phyloP scores from a whole-genome alignment of 805 yeast genomes.

The Kazachstania psychrophila region DNA sequence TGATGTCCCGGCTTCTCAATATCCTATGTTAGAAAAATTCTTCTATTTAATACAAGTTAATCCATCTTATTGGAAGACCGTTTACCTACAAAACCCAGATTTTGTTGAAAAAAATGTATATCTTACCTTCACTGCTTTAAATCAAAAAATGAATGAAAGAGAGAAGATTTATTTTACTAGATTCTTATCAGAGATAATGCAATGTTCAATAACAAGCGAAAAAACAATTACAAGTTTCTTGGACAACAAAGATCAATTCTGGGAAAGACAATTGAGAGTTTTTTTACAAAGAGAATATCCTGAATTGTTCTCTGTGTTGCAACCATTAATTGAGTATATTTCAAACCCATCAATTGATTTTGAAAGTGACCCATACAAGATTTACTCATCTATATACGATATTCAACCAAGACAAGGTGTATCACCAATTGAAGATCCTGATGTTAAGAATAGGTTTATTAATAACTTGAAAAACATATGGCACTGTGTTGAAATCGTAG shows the following conservation, averaged over 20 bases:
- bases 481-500: constrained; percentile 54
- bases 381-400: constrained; percentile 38
- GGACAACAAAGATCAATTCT: constrained; percentile 27
- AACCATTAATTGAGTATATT: constrained; percentile 32
- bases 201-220: constrained; percentile 31
- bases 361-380: constrained; percentile 70
- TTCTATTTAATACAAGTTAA: constrained; percentile 80
- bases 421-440: constrained; percentile 71
- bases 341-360: constrained; percentile 41
- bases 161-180: constrained; percentile 64
- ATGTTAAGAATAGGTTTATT: constrained; percentile 63
- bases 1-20: constrained; percentile 10
- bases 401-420: constrained; percentile 37
- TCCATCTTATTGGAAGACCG: constrained; percentile 55
- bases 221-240: constrained; percentile 20
- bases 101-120: constrained; percentile 24
- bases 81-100: constrained; percentile 35
- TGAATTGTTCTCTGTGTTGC: constrained; percentile 28
- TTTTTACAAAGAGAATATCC: constrained; percentile 34
- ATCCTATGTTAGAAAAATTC: constrained; percentile 52
- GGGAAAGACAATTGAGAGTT: constrained; percentile 36
- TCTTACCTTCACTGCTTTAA: constrained; percentile 23
- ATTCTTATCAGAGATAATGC: constrained; percentile 41
- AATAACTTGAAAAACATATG: constrained; percentile 65
- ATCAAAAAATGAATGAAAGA: constrained; percentile 33